Base-by-base conservation (phyloP, 192 early-diverging fungal species). In the Geosiphon pyriformis region DNA sequence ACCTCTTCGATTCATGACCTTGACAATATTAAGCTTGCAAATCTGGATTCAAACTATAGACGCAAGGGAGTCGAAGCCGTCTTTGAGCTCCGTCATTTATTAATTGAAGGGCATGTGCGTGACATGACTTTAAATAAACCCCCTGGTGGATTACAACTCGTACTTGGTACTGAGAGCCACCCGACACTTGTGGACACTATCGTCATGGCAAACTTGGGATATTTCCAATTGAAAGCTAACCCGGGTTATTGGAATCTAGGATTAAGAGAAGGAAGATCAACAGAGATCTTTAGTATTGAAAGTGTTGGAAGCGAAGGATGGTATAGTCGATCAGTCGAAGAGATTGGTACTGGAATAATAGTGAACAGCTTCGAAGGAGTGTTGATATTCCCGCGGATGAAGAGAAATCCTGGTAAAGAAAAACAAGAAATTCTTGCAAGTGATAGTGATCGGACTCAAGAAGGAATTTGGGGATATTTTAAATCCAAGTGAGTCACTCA, bases 121-220 rank as follows among this genome's bases (percentile, higher is more conserved):
- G 95, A 99, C 50, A 70, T 78, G 1, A 75, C 74, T 20, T 77
- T 69, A 12, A 82, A 82, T 54, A 70, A 72, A n/a, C 92, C 96
- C 2, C 94, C 94, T 50, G 89, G 94, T 15, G 95, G 95, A 0
- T 80, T 92, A 11, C 94, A 99, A 72, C 91, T 95, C 48, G 79
- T 88, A 22, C 85, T 99, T 17, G 93, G 90, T 8, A 92, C 92
- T 29, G 70, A 74, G 0, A 61, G 69, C 0, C 54, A 82, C 6
- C 82, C 85, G 10, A 80, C 78, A 2, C 81, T 88, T 42, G 85
- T 88, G 0, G 96, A 95, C 67, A 99, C 95, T 3, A 93, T 96
- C 47, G 93, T 96, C 0, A 99, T 99, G 96, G 92, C 93, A n/a
- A 99, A 99, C 47, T 81, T 95, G 17, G 96, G 96, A 2, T 99